Percentiles rank a stretch among this genome's conserved stretches.
Evolutionary conservation across 2,329 filamentous ascomycete species (phyloP).

Genomic region (Aureobasidium sp.): DNA sequence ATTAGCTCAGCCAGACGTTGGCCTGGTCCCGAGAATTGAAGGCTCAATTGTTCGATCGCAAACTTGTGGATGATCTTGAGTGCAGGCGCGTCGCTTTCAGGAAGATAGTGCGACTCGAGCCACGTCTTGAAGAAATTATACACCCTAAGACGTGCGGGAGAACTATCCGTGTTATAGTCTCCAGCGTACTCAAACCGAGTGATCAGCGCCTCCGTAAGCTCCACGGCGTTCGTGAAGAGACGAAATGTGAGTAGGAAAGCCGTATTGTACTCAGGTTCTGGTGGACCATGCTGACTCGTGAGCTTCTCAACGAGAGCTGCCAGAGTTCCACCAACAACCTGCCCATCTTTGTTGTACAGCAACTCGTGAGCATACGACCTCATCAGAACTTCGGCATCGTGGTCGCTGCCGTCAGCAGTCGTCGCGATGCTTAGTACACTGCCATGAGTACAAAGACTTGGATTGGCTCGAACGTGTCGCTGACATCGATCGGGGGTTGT

Average conservation of each 20-base stretch:
- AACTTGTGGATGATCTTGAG: constrained; percentile 71
- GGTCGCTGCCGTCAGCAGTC: constrained; percentile 59
- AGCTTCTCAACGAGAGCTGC: constrained; percentile 88
- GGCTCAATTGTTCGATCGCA: constrained; percentile 61
- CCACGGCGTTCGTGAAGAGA: constrained; percentile 73
- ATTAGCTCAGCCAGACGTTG: constrained; percentile 72
- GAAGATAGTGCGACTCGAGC: constrained; percentile 92
- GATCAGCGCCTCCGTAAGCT: constrained; percentile 74
- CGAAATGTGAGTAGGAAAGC: constrained; percentile 96
- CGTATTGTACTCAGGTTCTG: constrained; percentile 83
- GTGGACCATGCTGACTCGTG: constrained; percentile 85
- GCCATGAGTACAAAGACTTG: constrained; percentile 17
- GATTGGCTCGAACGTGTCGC: constrained; percentile 54
- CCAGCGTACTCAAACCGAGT: constrained; percentile 88
- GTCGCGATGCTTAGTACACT: constrained; percentile 47
- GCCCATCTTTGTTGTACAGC: constrained; percentile 86
- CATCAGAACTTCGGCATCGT: constrained; percentile 73
- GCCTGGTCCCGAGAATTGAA: constrained; percentile 67
- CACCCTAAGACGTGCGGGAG: constrained; percentile 77
- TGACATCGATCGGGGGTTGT: constrained; percentile 65
- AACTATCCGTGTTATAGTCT: constrained; percentile 64
- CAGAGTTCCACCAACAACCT: constrained; percentile 86
- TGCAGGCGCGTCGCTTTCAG: constrained; percentile 68
- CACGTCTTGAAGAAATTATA: constrained; percentile 97
- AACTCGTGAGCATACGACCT: constrained; percentile 88